These are phyloP conservation scores for Chalciporus pseudorubinellus DNA, from an alignment of 768 basidiomycete species.

Conservation along the genomic window DNA sequence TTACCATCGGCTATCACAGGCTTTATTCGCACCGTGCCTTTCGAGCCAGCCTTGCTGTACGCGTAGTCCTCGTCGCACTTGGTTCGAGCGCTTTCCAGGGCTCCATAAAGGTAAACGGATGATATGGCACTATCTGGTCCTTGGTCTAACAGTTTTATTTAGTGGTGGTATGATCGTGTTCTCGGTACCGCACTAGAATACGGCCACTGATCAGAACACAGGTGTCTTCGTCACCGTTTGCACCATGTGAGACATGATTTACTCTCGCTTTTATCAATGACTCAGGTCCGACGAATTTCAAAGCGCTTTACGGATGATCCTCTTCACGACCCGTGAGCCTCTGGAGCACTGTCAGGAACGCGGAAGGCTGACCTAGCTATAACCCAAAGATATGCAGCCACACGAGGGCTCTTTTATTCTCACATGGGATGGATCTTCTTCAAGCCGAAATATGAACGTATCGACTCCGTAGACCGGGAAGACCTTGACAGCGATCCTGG, in stretches of 20 bases:
- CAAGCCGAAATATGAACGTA: constrained; percentile 62
- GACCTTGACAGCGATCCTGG: constrained; percentile 71
- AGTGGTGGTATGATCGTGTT: constrained; percentile 52
- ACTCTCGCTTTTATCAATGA: neutral
- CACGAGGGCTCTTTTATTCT: constrained; percentile 68
- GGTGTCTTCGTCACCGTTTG: constrained; percentile 71
- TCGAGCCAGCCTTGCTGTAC: constrained; percentile 52
- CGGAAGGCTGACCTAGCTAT: neutral
- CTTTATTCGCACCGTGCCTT: constrained; percentile 77
- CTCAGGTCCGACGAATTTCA: neutral
- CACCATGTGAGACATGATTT: constrained; percentile 56
- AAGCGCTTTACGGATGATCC: constrained; percentile 73
- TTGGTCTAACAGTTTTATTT: neutral
- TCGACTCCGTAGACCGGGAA: constrained; percentile 61
- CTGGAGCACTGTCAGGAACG: neutral
- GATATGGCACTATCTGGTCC: constrained; percentile 2
- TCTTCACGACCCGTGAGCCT: constrained; percentile 58
- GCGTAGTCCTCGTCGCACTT: constrained; percentile 58
- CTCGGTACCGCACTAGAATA: neutral
- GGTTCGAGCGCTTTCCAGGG: constrained; percentile 78
- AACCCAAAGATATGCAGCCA: constrained; percentile 61
- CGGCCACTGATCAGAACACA: constrained; percentile 16
- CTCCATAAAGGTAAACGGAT: constrained; percentile 60
- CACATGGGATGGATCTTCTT: constrained; percentile 88
- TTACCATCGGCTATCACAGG: constrained; percentile 76